These are phyloP conservation scores for Mollisia scopiformis DNA, from an alignment of 2,329 filamentous ascomycete genomes.

Conservation along the genomic window DNA sequence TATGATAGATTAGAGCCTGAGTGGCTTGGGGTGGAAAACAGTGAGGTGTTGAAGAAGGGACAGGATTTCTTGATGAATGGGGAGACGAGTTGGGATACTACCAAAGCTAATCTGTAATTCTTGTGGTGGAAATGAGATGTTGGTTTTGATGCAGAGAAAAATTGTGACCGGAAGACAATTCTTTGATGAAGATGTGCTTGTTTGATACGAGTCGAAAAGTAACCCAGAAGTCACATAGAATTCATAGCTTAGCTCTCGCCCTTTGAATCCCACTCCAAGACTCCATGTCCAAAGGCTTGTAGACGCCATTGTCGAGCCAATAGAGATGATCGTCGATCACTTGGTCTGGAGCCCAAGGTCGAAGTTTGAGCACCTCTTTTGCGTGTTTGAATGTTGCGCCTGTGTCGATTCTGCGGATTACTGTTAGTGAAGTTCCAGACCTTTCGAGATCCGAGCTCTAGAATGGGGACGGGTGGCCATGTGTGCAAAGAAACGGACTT, in stretches of 20 bases:
- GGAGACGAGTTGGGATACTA: slow-evolving; percentile 18
- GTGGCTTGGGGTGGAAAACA: slow-evolving; percentile 22
- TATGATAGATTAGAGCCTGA: slow-evolving; percentile 15
- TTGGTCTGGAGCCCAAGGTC: slow-evolving; percentile 41
- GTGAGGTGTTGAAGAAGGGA: slow-evolving; percentile 9
- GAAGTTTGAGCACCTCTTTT: slow-evolving; percentile 46
- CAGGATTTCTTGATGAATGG: slow-evolving; percentile 21
- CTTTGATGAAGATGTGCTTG: no score
- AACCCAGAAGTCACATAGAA: no score
- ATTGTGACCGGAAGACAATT: no score
- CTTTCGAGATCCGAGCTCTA: no score
- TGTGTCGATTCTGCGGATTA: slow-evolving; percentile 43
- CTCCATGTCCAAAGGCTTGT: slow-evolving; percentile 40
- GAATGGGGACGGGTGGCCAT: no score
- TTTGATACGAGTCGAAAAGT: no score
- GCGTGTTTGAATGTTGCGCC: slow-evolving; percentile 53
- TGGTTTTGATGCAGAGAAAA: not conserved
- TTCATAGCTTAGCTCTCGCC: slow-evolving; percentile 43
- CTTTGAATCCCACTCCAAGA: slow-evolving; percentile 45
- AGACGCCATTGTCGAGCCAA: slow-evolving; percentile 45
- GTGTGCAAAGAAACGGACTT: slow-evolving; percentile 22
- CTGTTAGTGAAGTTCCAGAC: no score
- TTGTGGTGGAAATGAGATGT: no score
- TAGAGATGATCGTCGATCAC: slow-evolving; percentile 42
- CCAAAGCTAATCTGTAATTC: no score